Evolutionary conservation across 352 stramenopile species (phyloP).

Genomic region (Globisporangium polare): DNA sequence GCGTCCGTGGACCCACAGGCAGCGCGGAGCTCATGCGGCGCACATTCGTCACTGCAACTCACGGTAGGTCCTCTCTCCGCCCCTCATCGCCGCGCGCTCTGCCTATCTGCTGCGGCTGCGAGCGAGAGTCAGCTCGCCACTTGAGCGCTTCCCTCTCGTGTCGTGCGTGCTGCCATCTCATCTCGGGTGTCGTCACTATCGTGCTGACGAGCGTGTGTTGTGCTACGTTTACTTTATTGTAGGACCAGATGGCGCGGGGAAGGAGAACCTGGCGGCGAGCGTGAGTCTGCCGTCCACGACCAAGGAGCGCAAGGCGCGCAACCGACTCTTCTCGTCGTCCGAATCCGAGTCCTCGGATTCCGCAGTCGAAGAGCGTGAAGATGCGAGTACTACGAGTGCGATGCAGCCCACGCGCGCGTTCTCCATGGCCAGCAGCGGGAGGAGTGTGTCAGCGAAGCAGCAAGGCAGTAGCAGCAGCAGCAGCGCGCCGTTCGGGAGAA

Average conservation of each 20-base stretch:
- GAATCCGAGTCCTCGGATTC: conserved; percentile 19
- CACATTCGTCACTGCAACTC: background rate
- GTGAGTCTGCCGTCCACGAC: conserved; percentile 4
- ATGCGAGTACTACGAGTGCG: background rate
- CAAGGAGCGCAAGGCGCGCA: conserved; percentile 17
- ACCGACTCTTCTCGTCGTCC: conserved; percentile 21
- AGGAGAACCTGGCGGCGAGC: conserved; percentile 5
- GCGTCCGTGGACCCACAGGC: background rate
- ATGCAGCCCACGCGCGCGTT: conserved; percentile 5
- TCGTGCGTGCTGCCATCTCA: background rate
- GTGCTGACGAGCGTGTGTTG: background rate
- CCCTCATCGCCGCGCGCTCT: background rate
- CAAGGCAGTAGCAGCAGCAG: conserved; percentile 8
- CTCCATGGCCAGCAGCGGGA: conserved; percentile 1
- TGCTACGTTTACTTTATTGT: background rate
- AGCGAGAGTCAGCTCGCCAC: background rate
- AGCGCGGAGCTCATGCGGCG: conserved; percentile 4
- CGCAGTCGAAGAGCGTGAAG: conserved; percentile 6
- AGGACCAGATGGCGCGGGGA: background rate
- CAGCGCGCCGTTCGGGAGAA: conserved; percentile 1
- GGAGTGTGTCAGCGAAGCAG: conserved; percentile 14
- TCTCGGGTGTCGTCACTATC: background rate
- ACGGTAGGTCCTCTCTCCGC: background rate
- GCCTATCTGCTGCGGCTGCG: background rate
- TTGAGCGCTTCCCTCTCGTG: background rate